These are phyloP conservation scores for Cladobotryum protrusum DNA, from an alignment of 2,329 filamentous ascomycete genomes.

Conservation along the genomic window DNA sequence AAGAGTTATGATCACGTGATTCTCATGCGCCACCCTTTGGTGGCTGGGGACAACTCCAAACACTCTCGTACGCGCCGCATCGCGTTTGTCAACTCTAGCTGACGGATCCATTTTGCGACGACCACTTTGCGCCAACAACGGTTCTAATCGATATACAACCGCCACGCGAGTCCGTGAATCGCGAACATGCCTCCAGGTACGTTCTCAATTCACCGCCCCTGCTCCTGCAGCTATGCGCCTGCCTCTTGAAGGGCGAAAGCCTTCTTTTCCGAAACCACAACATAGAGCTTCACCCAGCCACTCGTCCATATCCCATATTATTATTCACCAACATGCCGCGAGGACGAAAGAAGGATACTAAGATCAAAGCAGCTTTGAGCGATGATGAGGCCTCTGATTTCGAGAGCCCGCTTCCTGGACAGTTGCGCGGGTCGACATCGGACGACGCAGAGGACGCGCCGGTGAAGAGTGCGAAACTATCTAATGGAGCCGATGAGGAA, in stretches of 20 bases:
- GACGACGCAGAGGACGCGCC: constrained; percentile 11
- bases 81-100: constrained; percentile 9
- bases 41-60: background rate
- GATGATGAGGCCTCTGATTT: constrained; percentile 30
- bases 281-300: background rate
- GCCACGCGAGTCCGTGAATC: background rate
- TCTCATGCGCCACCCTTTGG: background rate
- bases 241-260: background rate
- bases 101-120: constrained; percentile 4
- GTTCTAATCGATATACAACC: background rate
- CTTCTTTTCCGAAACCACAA: background rate
- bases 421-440: constrained; percentile 22
- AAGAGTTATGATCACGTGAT: background rate
- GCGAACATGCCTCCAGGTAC: constrained; percentile 13
- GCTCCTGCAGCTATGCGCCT: background rate
- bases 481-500: constrained; percentile 3
- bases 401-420: constrained; percentile 20
- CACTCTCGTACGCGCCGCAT: background rate
- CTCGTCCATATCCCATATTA: background rate
- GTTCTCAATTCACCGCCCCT: background rate
- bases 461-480: constrained; percentile 9
- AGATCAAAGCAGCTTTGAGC: constrained; percentile 28
- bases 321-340: constrained; percentile 10
- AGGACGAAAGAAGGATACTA: constrained; percentile 13
- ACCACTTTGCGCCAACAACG: constrained; percentile 8